Conservation (phyloP, 192 early-diverging fungal genomes). For the Powellomyces hirtus region DNA sequence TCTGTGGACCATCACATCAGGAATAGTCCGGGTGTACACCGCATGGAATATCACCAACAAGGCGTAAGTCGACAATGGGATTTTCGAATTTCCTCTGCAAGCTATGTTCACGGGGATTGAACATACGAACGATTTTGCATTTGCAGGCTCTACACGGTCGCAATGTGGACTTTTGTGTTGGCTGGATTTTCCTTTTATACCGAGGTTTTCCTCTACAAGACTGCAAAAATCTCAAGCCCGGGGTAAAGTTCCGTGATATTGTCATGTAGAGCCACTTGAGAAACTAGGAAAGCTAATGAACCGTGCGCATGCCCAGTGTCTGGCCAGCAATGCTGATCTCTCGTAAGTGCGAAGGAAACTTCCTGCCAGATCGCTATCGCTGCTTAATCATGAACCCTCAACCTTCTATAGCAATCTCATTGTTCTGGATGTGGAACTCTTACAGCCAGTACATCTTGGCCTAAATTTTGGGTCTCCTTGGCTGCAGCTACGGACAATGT, state of each 20-base stretch:
- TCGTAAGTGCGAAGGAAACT: too few species aligned
- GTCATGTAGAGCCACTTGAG: background rate
- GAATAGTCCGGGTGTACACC: constrained; percentile 78
- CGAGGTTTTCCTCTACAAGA: constrained; percentile 51
- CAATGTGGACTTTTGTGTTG: constrained; percentile 41
- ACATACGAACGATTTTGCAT: too few species aligned
- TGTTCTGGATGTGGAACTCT: too few species aligned
- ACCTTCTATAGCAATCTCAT: too few species aligned
- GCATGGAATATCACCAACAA: constrained; percentile 78
- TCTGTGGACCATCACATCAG: constrained; percentile 81
- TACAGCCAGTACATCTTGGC: too few species aligned
- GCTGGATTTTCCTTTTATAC: constrained; percentile 36
- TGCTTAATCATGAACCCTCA: too few species aligned
- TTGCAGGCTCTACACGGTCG: constrained; percentile 39
- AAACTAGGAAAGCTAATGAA: background rate
- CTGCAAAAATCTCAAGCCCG: constrained; percentile 39
- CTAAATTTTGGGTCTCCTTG: too few species aligned
- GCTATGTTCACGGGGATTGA: too few species aligned
- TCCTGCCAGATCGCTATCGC: too few species aligned
- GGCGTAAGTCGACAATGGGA: constrained; percentile 39
- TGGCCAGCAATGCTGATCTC: constrained; percentile 37
- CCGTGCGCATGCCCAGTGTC: background rate
- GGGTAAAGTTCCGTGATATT: constrained; percentile 19
- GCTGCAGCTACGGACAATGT: too few species aligned
- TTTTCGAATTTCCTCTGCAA: too few species aligned